Conservation (phyloP, 371 early-diverging fungal genomes). For the Mortierella sp. region DNA sequence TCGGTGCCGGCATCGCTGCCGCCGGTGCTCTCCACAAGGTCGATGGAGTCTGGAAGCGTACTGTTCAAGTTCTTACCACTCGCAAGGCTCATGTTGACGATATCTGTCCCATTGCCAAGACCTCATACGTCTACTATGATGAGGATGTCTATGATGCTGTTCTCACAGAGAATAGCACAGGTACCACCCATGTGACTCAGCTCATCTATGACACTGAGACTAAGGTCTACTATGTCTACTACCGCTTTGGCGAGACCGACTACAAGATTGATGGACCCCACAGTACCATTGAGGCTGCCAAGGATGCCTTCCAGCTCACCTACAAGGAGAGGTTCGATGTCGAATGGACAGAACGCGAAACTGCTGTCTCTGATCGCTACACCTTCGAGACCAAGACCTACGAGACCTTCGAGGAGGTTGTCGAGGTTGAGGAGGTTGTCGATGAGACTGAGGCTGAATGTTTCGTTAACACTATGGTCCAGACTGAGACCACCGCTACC, state of each 20-base stretch:
- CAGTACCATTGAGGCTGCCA: slow-evolving; percentile 29
- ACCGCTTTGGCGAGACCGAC: slow-evolving; percentile 33
- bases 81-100: slow-evolving; percentile 35
- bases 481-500: background rate
- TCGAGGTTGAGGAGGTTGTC: slow-evolving; percentile 36
- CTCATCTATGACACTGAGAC: slow-evolving; percentile 25
- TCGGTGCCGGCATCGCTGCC: background rate
- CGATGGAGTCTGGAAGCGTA: slow-evolving; percentile 29
- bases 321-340: slow-evolving; percentile 32
- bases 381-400: slow-evolving; percentile 33
- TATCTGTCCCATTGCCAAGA: slow-evolving; percentile 23
- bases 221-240: slow-evolving; percentile 37
- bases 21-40: slow-evolving; percentile 19
- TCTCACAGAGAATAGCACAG: slow-evolving; percentile 15
- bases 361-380: slow-evolving; percentile 13
- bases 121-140: slow-evolving; percentile 27
- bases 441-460: background rate
- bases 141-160: slow-evolving; percentile 16
- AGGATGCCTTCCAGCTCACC: slow-evolving; percentile 2
- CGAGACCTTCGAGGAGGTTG: slow-evolving; percentile 39
- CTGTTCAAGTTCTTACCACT: slow-evolving; percentile 19
- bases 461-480: background rate
- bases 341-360: slow-evolving; percentile 20
- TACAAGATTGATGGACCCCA: slow-evolving; percentile 29
- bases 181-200: slow-evolving; percentile 20